Percentiles rank a stretch among this genome's conserved stretches.
Evolutionary conservation across 1,284 basidiomycete species (phyloP).

Genomic region (Pisolithus thermaeus): DNA sequence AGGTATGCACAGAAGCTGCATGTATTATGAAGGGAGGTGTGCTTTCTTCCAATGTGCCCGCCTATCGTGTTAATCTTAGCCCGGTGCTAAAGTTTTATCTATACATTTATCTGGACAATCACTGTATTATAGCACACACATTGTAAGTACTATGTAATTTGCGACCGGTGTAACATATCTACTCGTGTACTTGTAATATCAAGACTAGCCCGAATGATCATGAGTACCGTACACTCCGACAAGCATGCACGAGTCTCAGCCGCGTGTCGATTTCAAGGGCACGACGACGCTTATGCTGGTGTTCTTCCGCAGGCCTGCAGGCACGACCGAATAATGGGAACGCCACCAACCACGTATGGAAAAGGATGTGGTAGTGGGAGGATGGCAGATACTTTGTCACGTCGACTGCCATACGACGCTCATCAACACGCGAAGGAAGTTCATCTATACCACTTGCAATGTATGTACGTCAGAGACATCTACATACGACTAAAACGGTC

Average conservation of each 20-base stretch:
- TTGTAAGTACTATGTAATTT: constrained; percentile 17
- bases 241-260: too few species aligned
- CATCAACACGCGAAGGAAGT: not conserved
- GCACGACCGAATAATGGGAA: too few species aligned
- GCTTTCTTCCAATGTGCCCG: constrained; percentile 1
- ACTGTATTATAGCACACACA: constrained; percentile 1
- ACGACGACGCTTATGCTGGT: too few species aligned
- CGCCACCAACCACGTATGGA: too few species aligned
- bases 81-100: constrained; percentile 21
- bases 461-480: not conserved
- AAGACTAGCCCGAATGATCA: not conserved
- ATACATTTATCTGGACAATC: constrained; percentile 13
- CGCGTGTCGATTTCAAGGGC: too few species aligned
- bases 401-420: not conserved
- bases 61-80: constrained; percentile 9
- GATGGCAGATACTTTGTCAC: not conserved
- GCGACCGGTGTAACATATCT: constrained; percentile 6
- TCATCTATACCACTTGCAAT: not conserved
- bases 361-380: too few species aligned
- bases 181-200: not conserved
- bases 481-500: not conserved
- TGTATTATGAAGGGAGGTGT: not conserved
- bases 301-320: too few species aligned
- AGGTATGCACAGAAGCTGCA: not conserved
- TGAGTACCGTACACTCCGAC: not conserved